phyloP scores from a whole-genome alignment of 164 flowering plant species.

The Protea cynaroides region DNA sequence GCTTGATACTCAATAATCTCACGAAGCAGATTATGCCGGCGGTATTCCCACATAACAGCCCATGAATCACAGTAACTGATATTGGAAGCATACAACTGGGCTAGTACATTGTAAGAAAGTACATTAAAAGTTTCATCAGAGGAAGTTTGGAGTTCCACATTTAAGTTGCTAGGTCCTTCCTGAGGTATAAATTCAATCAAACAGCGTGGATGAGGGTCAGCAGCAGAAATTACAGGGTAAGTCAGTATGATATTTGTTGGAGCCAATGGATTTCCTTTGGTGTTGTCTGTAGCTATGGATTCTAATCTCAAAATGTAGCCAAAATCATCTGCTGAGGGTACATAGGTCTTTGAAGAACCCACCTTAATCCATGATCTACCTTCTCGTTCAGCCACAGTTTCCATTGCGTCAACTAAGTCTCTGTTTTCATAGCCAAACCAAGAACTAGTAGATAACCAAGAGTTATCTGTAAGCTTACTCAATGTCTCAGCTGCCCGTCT shows the following conservation, averaged over 20 bases:
- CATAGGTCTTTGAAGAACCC: constrained; percentile 30
- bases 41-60: constrained; percentile 56
- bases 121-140: constrained; percentile 23
- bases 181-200: constrained; percentile 18
- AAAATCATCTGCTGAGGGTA: constrained; percentile 29
- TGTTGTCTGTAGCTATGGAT: constrained; percentile 20
- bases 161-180: constrained; percentile 3
- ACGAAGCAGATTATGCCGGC: constrained; percentile 36
- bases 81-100: constrained; percentile 23
- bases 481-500: constrained; percentile 7
- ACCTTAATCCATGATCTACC: constrained; percentile 23
- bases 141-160: constrained; percentile 6
- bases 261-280: constrained; percentile 9
- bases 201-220: constrained; percentile 24
- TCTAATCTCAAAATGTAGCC: constrained; percentile 32
- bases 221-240: constrained; percentile 28
- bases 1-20: constrained; percentile 45
- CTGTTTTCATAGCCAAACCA: constrained; percentile 6
- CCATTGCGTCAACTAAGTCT: background rate
- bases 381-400: constrained; percentile 7
- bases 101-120: constrained; percentile 45
- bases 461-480: constrained; percentile 9
- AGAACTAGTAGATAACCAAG: constrained; percentile 7
- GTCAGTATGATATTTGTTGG: constrained; percentile 12
- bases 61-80: constrained; percentile 33